A percentile compares a stretch with the other conserved stretches of the same genome.
Conservation (phyloP, 352 stramenopile genomes). For the Phytopythium delawarense region DNA sequence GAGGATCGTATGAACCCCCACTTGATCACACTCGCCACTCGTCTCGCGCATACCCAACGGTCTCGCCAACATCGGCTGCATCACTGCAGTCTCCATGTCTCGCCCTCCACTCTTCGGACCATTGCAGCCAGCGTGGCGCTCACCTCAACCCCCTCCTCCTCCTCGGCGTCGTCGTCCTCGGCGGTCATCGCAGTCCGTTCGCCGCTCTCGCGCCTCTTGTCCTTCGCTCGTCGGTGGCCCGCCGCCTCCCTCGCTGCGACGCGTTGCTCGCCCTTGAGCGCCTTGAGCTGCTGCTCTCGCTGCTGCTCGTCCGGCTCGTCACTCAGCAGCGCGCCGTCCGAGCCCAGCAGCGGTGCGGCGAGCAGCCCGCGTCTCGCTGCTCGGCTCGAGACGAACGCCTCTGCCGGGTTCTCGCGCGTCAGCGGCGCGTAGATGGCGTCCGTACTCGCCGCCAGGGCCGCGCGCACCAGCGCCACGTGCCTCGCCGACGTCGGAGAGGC, state of each 20-base stretch:
- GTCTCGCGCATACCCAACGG: background rate
- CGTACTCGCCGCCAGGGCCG: conserved; percentile 36
- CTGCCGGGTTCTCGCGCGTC: conserved; percentile 38
- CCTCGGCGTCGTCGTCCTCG: conserved; percentile 20
- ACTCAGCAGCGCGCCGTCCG: conserved; percentile 63
- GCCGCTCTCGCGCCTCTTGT: conserved; percentile 17
- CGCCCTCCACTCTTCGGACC: background rate
- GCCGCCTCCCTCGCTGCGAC: conserved; percentile 40
- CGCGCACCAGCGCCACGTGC: conserved; percentile 44
- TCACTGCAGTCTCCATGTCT: background rate
- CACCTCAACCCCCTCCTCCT: conserved; percentile 6
- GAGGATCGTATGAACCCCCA: background rate
- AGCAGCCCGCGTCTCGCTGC: conserved; percentile 48
- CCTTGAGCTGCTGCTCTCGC: conserved; percentile 19
- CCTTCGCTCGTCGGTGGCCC: conserved; percentile 26
- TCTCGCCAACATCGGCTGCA: background rate
- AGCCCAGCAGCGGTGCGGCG: conserved; percentile 32
- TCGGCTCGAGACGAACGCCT: conserved; percentile 34
- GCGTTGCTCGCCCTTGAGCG: conserved; percentile 32
- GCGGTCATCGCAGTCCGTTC: conserved; percentile 17
- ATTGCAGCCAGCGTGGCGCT: background rate
- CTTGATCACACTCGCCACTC: background rate
- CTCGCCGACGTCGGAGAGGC: conserved; percentile 45
- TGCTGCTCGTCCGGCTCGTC: conserved; percentile 19
- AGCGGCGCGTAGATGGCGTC: conserved; percentile 63